Evolutionary conservation across 2,329 filamentous ascomycete species (phyloP).

Genomic region (Sarocladium brachiariae): DNA sequence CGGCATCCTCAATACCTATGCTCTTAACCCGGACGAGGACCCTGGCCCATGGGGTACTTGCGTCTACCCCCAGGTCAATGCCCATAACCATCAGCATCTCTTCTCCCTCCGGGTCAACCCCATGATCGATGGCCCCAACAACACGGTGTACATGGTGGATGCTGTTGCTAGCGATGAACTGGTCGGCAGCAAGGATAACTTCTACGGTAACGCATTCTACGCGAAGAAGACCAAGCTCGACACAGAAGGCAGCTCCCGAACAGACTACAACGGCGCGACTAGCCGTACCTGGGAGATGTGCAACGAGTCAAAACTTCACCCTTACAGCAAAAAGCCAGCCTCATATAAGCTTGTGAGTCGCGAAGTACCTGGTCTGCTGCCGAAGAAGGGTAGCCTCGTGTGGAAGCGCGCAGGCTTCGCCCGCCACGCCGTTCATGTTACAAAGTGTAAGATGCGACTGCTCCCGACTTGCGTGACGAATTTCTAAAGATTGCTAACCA

Average conservation of each 20-base stretch:
- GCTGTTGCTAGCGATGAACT: slow-evolving; percentile 63
- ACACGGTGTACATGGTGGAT: slow-evolving; percentile 81
- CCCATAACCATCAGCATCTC: slow-evolving; percentile 92
- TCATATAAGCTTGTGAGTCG: slow-evolving; percentile 86
- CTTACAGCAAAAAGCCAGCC: slow-evolving; percentile 76
- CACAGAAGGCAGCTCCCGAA: slow-evolving; percentile 60
- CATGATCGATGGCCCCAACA: slow-evolving; percentile 77
- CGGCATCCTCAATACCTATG: slow-evolving; percentile 87
- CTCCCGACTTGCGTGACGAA: not conserved
- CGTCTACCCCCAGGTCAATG: slow-evolving; percentile 83
- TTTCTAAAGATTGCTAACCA: not conserved
- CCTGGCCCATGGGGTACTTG: slow-evolving; percentile 84
- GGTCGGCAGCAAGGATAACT: slow-evolving; percentile 75
- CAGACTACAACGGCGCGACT: slow-evolving; percentile 75
- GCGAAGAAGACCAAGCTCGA: slow-evolving; percentile 74
- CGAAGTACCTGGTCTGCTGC: slow-evolving; percentile 71
- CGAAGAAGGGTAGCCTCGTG: slow-evolving; percentile 73
- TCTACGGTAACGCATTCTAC: slow-evolving; percentile 85
- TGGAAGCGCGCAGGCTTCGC: slow-evolving; percentile 90
- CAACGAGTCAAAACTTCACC: slow-evolving; percentile 78
- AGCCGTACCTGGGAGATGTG: slow-evolving; percentile 85
- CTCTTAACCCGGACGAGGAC: slow-evolving; percentile 73
- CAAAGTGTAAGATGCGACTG: slow-evolving; percentile 59
- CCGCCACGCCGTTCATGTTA: slow-evolving; percentile 80
- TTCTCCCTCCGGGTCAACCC: slow-evolving; percentile 87